Evolutionary conservation across 768 basidiomycete genomes (phyloP), one percentile per base, ranked within the genome.

Genomic region (Mycena crocata): DNA sequence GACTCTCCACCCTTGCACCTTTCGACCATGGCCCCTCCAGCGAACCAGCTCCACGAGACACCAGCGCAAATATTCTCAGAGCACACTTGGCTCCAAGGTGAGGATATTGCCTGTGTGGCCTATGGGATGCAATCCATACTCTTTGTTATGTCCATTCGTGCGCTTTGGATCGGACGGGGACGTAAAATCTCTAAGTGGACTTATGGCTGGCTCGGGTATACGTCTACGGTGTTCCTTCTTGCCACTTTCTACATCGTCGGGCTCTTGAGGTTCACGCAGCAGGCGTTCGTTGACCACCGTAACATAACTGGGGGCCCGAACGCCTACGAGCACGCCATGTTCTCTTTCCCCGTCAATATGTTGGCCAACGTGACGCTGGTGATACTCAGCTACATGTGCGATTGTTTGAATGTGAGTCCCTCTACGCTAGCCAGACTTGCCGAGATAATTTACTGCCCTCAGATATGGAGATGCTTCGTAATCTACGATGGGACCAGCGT

Each of bases 251-350:
- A 66, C 54, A 62, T 69, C 1, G 74, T 55, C 19, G 62, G 59
- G 6, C 55, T 68, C 14, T 26, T 66, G 1, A 40, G 68, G 21
- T 72, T 78, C 44, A 70, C 70, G 0, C 76, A 77, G 34, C 66
- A 76, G 57, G 66, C 71, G 0, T 79, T 78, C 56, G 73, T 80
- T 45, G 74, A 80, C 56, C 51, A 74, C 49, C 73, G 79, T 6
- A 69, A 78, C 49, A 79, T 72, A 35, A 74, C 75, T 0, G 77
- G 77, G 3, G 79, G 79, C 17, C 78, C 79, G 6, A 71, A 48
- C 15, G 71, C 66, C 12, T 80, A 62, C 35, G 71, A 71, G 23
- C 57, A 64, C 10, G n/a, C 55, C 3, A 62, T 65, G 57, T 79
- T 69, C 59, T 68, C 66, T 13, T 66, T 71, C 21, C 63, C 71